Conservation (phyloP, 106 monocot genomes). For the Dendrobium huoshanense region DNA sequence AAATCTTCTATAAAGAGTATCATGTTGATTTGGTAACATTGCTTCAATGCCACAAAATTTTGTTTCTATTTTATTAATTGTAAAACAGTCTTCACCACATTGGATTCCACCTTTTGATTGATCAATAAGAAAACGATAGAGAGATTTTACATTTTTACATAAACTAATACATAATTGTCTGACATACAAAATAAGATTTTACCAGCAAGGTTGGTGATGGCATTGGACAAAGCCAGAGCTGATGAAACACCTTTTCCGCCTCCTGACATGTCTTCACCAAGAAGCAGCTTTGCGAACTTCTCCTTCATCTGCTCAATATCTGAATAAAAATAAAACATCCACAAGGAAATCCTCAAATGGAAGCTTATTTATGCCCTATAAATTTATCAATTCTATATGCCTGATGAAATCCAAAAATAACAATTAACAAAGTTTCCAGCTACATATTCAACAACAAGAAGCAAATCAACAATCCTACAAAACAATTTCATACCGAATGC, state of each 20-base stretch:
- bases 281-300: slow-evolving; percentile 32
- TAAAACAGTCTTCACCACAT: background rate
- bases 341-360: background rate
- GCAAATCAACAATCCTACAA: background rate
- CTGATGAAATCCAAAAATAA: background rate
- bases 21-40: too few relatives aligned
- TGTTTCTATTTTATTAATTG: background rate
- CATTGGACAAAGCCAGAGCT: slow-evolving; percentile 31
- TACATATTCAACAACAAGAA: background rate
- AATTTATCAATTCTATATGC: background rate
- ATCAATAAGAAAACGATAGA: background rate
- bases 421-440: background rate
- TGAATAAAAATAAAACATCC: slow-evolving; percentile 1
- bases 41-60: background rate
- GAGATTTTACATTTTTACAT: background rate
- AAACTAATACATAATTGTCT: too few relatives aligned
- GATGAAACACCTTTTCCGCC: slow-evolving; percentile 36
- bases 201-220: slow-evolving; percentile 32
- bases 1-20: too few relatives aligned
- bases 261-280: slow-evolving; percentile 36
- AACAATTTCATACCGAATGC: background rate
- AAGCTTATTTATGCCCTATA: background rate
- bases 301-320: slow-evolving; percentile 19
- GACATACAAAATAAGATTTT: background rate
- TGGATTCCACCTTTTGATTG: background rate